phyloP scores from a whole-genome alignment of 768 basidiomycete genomes.

The Mrakia gelida region DNA sequence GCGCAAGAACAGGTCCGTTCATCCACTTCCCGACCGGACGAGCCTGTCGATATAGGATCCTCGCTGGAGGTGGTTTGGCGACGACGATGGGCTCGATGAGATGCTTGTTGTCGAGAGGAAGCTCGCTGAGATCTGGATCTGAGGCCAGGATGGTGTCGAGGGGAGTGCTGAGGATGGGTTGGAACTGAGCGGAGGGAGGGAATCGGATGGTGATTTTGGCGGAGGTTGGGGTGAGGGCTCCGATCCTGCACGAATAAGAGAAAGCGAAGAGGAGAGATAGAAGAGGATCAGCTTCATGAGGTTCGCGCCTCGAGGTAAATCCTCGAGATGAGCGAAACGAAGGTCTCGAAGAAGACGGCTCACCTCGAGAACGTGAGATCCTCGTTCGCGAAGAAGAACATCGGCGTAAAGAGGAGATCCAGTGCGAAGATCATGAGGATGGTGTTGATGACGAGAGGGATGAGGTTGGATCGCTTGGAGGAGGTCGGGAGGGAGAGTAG shows the following conservation, averaged over 20 bases:
- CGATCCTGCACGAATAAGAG: slow-evolving; percentile 49
- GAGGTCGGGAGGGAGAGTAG: slow-evolving; percentile 30
- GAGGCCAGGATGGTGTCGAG: background rate
- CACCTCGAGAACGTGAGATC: slow-evolving; percentile 57
- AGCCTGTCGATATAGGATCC: background rate
- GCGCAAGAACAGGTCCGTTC: background rate
- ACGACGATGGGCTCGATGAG: background rate
- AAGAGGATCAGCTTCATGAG: background rate
- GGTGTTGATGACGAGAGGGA: slow-evolving; percentile 47
- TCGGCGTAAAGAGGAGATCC: slow-evolving; percentile 58
- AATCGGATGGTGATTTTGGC: slow-evolving; percentile 63
- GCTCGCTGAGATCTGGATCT: background rate
- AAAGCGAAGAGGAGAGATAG: too few relatives aligned
- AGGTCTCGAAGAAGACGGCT: background rate
- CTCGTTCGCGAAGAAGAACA: slow-evolving; percentile 52
- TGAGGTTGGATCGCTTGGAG: slow-evolving; percentile 30
- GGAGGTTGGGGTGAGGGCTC: slow-evolving; percentile 62
- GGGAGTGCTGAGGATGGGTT: background rate
- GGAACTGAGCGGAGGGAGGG: slow-evolving; percentile 44
- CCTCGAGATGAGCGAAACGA: too few relatives aligned
- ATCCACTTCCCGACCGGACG: background rate
- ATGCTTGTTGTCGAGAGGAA: background rate
- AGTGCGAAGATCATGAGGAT: slow-evolving; percentile 44
- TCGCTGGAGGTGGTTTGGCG: background rate
- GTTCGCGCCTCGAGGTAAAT: too few relatives aligned